Evolutionary conservation across 306 rosid genomes (phyloP), one percentile per base, ranked within the genome.

Genomic region (Medicago ruthenica): DNA sequence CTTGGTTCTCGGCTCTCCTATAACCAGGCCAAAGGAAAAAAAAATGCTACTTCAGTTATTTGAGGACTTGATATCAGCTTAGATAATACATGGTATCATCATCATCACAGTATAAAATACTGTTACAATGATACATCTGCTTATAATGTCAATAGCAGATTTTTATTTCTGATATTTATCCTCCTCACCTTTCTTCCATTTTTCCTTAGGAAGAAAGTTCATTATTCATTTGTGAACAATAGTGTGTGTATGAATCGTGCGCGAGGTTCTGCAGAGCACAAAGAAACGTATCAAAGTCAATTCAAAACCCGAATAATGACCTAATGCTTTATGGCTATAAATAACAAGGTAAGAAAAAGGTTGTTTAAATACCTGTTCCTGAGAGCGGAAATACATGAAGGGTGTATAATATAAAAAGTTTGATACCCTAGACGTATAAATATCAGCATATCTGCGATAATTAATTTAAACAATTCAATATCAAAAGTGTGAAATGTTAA

Each of bases 361-460:
- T 63, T 67, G 47, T 61, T 42, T 20, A 63, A 36, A 58, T 87
- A 92, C 98, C 98, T 95, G 98, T 88, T 92, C 98, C 76, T 90
- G 97, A 8, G 98, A 90, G 66, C 97, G 96, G 79, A 95, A 95
- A 80, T 95, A 95, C 97, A 90, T 89, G 88, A 95, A 95, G 44
- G 98, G 98, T 0, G 98, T 95, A 45, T 95, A 92, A 48, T 90
- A 70, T 39, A 92, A 80, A 87, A 95, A 95, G 68, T 95, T 95
- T 60, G 98, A 95, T 71, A 95, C 98, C 86, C 97, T 86, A 3
- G 98, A 95, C n/a, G 98, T 95, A 69, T 95, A 95, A 72, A 95
- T 95, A 77, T 95, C 98, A 59, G 98, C 98, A 81, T 95, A 94
- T 85, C 98, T 94, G 90, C 58, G 3, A 81, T 41, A 74, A 70